phyloP scores from a whole-genome alignment of 2,329 filamentous ascomycete species.

The Colletotrichum trifolii region DNA sequence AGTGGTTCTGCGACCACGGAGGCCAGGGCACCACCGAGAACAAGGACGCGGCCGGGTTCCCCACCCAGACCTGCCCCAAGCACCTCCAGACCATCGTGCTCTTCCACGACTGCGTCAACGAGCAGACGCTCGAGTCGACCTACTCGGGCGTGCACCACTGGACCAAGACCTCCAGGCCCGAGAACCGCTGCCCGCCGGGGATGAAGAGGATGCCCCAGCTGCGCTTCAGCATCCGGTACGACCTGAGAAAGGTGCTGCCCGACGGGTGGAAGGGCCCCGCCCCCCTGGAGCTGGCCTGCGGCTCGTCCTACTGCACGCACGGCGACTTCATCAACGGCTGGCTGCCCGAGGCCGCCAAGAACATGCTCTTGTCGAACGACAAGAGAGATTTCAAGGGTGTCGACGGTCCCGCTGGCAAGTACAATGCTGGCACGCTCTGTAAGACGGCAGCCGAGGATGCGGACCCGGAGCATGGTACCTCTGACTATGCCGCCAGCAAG shows the following conservation, averaged over 20 bases:
- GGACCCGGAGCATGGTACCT: slow-evolving; percentile 53
- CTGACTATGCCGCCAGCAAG: slow-evolving; percentile 48
- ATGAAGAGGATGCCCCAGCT: slow-evolving; percentile 59
- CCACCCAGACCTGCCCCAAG: slow-evolving; percentile 39
- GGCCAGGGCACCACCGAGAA: slow-evolving; percentile 47
- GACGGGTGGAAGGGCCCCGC: slow-evolving; percentile 56
- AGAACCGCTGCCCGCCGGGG: slow-evolving; percentile 48
- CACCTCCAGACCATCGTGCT: slow-evolving; percentile 41
- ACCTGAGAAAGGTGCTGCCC: slow-evolving; percentile 51
- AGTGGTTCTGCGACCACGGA: slow-evolving; percentile 45
- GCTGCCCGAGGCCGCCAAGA: slow-evolving; percentile 51
- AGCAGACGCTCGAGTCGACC: slow-evolving; percentile 37
- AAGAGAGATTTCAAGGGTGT: not conserved
- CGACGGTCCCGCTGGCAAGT: not conserved
- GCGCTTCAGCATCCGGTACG: slow-evolving; percentile 59
- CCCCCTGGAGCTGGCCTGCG: slow-evolving; percentile 56
- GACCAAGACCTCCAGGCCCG: not conserved
- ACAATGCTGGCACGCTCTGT: slow-evolving; percentile 28
- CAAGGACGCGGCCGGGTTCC: slow-evolving; percentile 2
- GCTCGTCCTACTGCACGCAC: slow-evolving; percentile 53
- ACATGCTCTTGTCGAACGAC: slow-evolving; percentile 49
- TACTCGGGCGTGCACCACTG: slow-evolving; percentile 35
- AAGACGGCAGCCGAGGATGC: slow-evolving; percentile 49
- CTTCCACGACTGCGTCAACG: slow-evolving; percentile 42
- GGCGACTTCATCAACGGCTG: slow-evolving; percentile 62